Percentiles rank a stretch among this genome's conserved stretches.
phyloP scores from a whole-genome alignment of 495 filamentous ascomycete species.

The Hapsidospora chrysogenum region DNA sequence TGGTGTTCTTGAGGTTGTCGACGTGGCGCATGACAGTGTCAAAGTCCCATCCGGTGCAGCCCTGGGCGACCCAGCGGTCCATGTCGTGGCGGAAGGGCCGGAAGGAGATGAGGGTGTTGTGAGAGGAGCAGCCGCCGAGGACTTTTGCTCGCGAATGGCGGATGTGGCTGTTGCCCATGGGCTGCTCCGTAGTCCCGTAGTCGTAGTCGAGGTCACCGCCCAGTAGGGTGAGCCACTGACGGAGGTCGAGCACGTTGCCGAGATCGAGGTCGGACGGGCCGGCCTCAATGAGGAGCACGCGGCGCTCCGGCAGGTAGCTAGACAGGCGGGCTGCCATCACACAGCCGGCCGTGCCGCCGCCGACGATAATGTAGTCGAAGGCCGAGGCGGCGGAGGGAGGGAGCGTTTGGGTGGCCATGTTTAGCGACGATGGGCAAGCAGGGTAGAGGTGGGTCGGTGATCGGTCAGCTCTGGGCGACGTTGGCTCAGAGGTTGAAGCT shows the following conservation, averaged over 20 bases:
- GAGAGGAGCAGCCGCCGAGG: slow-evolving; percentile 69
- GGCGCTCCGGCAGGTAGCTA: slow-evolving; percentile 49
- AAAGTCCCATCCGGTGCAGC: slow-evolving; percentile 66
- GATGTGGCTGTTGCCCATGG: slow-evolving; percentile 54
- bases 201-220: slow-evolving; percentile 76
- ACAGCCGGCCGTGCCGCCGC: slow-evolving; percentile 73
- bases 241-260: slow-evolving; percentile 44
- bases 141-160: slow-evolving; percentile 74
- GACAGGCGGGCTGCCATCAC: slow-evolving; percentile 49
- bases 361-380: slow-evolving; percentile 65
- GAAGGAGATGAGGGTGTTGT: slow-evolving; percentile 79
- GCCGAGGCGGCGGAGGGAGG: slow-evolving; percentile 4
- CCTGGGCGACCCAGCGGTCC: slow-evolving; percentile 48
- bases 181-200: slow-evolving; percentile 72
- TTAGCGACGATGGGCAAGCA: slow-evolving; percentile 39
- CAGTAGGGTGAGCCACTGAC: slow-evolving; percentile 62
- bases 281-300: slow-evolving; percentile 47
- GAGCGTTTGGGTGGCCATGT: slow-evolving; percentile 22
- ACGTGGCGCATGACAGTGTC: slow-evolving; percentile 57
- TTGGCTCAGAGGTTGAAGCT: neutral
- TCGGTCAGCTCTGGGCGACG: slow-evolving; percentile 11
- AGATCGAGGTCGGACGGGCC: slow-evolving; percentile 31
- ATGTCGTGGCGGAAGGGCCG: slow-evolving; percentile 69
- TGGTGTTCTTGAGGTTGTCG: slow-evolving; percentile 59
- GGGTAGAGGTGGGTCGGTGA: slow-evolving; percentile 46